A percentile compares a stretch with the other conserved stretches of the same genome.
Evolutionary conservation across 768 basidiomycete genomes (phyloP).

Genomic region (Lentinula detonsa): DNA sequence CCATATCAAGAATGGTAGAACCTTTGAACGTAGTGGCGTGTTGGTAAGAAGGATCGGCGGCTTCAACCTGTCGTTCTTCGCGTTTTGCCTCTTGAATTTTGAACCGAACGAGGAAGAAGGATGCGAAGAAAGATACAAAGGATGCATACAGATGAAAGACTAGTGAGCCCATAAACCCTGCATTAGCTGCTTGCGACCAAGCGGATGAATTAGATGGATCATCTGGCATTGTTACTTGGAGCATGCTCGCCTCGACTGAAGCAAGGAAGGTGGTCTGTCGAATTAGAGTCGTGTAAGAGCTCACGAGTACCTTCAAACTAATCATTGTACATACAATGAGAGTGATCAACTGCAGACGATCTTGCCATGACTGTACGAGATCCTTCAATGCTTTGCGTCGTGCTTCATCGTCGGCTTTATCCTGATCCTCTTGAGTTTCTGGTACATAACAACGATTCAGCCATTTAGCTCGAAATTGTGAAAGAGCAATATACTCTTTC

Average conservation of each 20-base stretch:
- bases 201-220: constrained; percentile 8
- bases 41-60: neutral
- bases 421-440: constrained; percentile 40
- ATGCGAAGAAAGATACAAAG: constrained; percentile 42
- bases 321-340: constrained; percentile 38
- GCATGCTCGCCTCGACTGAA: constrained; percentile 47
- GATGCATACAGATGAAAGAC: constrained; percentile 44
- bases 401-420: constrained; percentile 39
- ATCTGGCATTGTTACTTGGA: constrained; percentile 35
- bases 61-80: constrained; percentile 35
- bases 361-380: constrained; percentile 57
- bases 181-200: constrained; percentile 32
- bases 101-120: constrained; percentile 51
- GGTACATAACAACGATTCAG: neutral
- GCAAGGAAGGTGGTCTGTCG: constrained; percentile 58
- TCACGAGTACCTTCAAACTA: neutral
- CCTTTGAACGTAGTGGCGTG: constrained; percentile 1
- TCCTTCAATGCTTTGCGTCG: constrained; percentile 40
- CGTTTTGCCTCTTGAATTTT: constrained; percentile 47
- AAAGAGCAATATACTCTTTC: neutral
- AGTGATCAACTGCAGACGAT: constrained; percentile 53
- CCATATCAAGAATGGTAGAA: constrained; percentile 3
- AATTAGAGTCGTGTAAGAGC: neutral
- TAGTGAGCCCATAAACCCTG: constrained; percentile 44
- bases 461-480: neutral